These are phyloP conservation scores for Jatropha multifida DNA, from an alignment of 441 rosid genomes.

Conservation along the genomic window DNA sequence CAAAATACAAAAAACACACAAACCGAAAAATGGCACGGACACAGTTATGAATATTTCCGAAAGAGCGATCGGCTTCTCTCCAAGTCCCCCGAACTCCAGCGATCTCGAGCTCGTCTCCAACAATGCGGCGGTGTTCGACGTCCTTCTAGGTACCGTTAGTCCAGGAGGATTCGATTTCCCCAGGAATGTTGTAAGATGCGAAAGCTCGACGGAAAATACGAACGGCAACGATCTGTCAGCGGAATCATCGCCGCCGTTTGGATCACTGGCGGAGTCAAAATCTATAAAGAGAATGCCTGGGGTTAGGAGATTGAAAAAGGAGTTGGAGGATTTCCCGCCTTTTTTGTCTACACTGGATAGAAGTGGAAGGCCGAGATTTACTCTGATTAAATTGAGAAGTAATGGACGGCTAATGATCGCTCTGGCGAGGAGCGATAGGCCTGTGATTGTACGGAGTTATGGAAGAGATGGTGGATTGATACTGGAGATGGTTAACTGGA, in stretches of 20 bases:
- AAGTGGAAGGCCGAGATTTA: slow-evolving; percentile 42
- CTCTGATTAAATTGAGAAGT: slow-evolving; percentile 29
- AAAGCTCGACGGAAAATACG: neutral
- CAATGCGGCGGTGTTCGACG: neutral
- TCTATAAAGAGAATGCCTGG: neutral
- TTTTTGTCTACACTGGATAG: slow-evolving; percentile 33
- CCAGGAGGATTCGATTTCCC: neutral
- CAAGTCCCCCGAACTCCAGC: neutral
- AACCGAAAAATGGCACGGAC: neutral
- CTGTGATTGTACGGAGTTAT: slow-evolving; percentile 27
- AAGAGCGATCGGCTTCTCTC: neutral
- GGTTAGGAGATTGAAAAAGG: slow-evolving; percentile 20
- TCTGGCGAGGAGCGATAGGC: slow-evolving; percentile 26
- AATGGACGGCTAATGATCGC: slow-evolving; percentile 37
- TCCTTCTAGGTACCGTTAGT: neutral
- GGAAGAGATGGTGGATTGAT: slow-evolving; percentile 20
- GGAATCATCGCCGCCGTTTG: slow-evolving; percentile 3
- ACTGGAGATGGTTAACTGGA: neutral
- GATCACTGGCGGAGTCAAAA: slow-evolving; percentile 1
- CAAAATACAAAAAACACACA: neutral
- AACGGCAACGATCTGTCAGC: neutral
- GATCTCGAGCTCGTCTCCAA: neutral
- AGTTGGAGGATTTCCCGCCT: slow-evolving; percentile 33
- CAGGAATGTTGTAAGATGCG: neutral
- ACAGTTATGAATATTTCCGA: neutral